Base-by-base conservation (phyloP, 768 basidiomycete genomes). In the Nidularia pulvinata region DNA sequence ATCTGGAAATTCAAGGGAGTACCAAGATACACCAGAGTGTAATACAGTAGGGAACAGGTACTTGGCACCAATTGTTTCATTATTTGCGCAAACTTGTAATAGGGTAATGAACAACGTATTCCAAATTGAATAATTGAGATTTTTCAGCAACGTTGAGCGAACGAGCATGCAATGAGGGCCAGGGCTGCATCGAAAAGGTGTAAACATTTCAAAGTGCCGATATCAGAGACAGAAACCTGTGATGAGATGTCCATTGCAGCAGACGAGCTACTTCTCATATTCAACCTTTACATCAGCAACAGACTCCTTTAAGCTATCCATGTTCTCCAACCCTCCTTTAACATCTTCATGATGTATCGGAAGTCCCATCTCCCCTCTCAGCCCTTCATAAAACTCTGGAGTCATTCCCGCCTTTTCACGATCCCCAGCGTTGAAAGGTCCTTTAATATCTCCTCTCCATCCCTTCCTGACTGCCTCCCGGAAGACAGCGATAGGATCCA, bases 371-470 rank as follows among this genome's bases (percentile, higher is more conserved):
- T 87, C 84, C 3, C 90, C 91, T 45, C 68, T 76, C 57, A 94
- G 66, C 55, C 83, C 77, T 64, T 88, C 83, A 63, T 93, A 94
- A 64, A 87, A 94, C 30, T 82, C 85, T 35, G 65, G 72, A 5
- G 79, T 84, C 74, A 94, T 65, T 7, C 92, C 90, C 1, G 91
- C 91, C 66, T 78, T 84, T 64, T 83, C 82, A 48, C 91, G 71
- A 57, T 86, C 91, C 39, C 79, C 81, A 1, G 78, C 79, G 69
- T 93, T 93, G 67, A 93, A 94, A n/a, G 91, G 91, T 0, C 91
- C 91, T 61, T 86, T 87, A 25, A 90, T 73, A 48, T 84, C 83
- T 0, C 92, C 91, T 36, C 78, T 72, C 80, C 90, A 93, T 7
- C 88, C 85, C 43, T 64, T 71, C 53, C 71, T 74, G 25, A 94